Conservation (phyloP, 1,139 yeast genomes). For the Pichia sp. region DNA sequence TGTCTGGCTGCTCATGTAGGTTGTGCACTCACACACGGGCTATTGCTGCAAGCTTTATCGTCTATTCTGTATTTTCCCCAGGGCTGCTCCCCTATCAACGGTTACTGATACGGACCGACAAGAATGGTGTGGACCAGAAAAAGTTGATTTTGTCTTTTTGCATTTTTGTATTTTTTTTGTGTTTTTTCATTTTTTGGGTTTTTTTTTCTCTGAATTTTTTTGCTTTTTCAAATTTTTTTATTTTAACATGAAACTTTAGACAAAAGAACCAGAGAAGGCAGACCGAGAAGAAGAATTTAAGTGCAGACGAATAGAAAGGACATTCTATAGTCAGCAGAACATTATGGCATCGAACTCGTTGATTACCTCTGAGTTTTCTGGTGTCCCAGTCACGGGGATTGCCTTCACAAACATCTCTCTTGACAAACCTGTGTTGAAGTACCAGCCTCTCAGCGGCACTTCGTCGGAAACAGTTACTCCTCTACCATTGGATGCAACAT, state of each 20-base stretch:
- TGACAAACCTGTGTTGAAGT: slow-evolving; percentile 69
- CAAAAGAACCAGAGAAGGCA: not conserved
- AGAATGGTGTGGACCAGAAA: not conserved
- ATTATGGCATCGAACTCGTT: slow-evolving; percentile 7
- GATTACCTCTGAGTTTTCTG: slow-evolving; percentile 11
- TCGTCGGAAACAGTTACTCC: slow-evolving; percentile 8
- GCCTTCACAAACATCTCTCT: slow-evolving; percentile 69
- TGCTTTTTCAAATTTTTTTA: not conserved
- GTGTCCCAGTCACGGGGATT: slow-evolving; percentile 10
- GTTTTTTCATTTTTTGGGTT: not conserved
- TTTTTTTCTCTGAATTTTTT: not conserved
- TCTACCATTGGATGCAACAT: slow-evolving; percentile 7
- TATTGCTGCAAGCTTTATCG: too few relatives aligned
- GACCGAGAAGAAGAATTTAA: not conserved
- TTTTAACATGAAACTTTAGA: not conserved
- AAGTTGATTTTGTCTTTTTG: not conserved
- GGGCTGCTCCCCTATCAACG: not conserved
- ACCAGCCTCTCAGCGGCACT: slow-evolving; percentile 39
- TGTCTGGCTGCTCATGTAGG: slow-evolving; percentile 31
- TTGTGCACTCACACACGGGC: not conserved
- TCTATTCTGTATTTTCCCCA: not conserved
- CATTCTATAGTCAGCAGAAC: too few relatives aligned
- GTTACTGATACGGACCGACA: not conserved
- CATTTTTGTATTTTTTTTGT: not conserved
- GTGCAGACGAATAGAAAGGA: too few relatives aligned